Evolutionary conservation across 148 eudicot genomes (phyloP).

Genomic region (Rhododendron ovatum): DNA sequence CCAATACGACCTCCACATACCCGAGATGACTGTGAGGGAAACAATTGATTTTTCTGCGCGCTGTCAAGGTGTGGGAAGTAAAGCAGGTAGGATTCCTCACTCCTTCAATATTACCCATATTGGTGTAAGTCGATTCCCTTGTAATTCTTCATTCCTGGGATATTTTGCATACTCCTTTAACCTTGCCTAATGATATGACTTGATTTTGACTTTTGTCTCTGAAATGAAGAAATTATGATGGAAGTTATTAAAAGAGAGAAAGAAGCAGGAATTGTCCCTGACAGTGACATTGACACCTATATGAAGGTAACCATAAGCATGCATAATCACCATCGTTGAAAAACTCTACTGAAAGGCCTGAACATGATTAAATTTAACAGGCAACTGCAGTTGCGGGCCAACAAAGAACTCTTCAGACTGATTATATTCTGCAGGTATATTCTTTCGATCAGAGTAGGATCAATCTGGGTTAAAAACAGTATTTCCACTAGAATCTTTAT

Average conservation of each 20-base stretch:
- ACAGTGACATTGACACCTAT: constrained; percentile 68
- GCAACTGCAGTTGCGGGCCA: constrained; percentile 68
- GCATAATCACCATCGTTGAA: neutral
- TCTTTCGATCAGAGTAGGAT: neutral
- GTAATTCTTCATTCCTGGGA: neutral
- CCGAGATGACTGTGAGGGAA: constrained; percentile 86
- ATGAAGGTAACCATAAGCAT: constrained; percentile 54
- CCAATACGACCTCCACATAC: constrained; percentile 77
- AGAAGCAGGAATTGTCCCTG: constrained; percentile 67
- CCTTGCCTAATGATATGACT: neutral
- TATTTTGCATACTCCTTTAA: neutral
- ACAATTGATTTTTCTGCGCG: constrained; percentile 70
- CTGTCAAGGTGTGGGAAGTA: constrained; percentile 76
- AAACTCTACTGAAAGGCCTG: neutral
- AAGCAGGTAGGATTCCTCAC: constrained; percentile 42
- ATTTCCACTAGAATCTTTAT: neutral
- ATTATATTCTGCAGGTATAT: constrained; percentile 68
- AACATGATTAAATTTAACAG: constrained; percentile 25
- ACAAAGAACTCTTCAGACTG: constrained; percentile 61
- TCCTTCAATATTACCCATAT: neutral
- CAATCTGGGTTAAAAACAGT: neutral
- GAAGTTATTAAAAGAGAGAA: constrained; percentile 71
- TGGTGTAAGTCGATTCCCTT: neutral
- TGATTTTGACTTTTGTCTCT: neutral
- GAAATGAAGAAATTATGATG: constrained; percentile 43